Evolutionary conservation across 805 yeast species (phyloP).

Genomic region (Candida boidinii): DNA sequence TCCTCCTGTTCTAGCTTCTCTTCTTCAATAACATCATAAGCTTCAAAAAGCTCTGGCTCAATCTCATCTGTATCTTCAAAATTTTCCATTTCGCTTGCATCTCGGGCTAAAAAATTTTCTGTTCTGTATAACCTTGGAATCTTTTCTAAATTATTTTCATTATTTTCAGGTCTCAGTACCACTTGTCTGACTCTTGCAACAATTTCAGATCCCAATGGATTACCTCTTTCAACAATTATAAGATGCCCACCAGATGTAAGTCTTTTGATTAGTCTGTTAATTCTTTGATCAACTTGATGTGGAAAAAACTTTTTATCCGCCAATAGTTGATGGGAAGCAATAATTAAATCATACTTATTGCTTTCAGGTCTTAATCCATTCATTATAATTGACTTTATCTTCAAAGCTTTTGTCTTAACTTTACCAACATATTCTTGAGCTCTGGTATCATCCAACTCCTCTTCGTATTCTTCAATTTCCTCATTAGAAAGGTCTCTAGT

Average conservation of each 20-base stretch:
- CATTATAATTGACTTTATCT: slow-evolving; percentile 46
- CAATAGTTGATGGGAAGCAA: slow-evolving; percentile 73
- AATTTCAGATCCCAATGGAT: slow-evolving; percentile 80
- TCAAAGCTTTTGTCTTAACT: slow-evolving; percentile 49
- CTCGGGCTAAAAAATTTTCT: slow-evolving; percentile 3
- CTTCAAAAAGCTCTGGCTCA: slow-evolving; percentile 18
- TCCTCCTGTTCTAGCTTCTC: slow-evolving; percentile 7
- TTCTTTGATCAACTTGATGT: slow-evolving; percentile 58
- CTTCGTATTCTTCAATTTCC: slow-evolving; percentile 11
- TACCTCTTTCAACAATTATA: slow-evolving; percentile 80
- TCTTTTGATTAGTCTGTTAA: slow-evolving; percentile 50
- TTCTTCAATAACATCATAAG: slow-evolving; percentile 14
- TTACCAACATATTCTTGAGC: slow-evolving; percentile 32
- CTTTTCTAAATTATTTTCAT: slow-evolving; percentile 45
- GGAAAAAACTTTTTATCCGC: slow-evolving; percentile 56
- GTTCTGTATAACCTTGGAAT: slow-evolving; percentile 61
- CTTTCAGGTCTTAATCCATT: slow-evolving; percentile 40
- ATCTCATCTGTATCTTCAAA: slow-evolving; percentile 19
- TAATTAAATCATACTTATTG: slow-evolving; percentile 68
- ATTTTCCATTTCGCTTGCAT: slow-evolving; percentile 12
- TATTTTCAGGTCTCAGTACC: slow-evolving; percentile 77
- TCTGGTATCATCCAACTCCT: slow-evolving; percentile 11
- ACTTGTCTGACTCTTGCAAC: slow-evolving; percentile 87
- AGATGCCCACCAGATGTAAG: slow-evolving; percentile 75
- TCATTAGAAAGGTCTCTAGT: slow-evolving; percentile 1